Conservation (phyloP, 1,284 basidiomycete species). For the Salmacisia buchloeana region DNA sequence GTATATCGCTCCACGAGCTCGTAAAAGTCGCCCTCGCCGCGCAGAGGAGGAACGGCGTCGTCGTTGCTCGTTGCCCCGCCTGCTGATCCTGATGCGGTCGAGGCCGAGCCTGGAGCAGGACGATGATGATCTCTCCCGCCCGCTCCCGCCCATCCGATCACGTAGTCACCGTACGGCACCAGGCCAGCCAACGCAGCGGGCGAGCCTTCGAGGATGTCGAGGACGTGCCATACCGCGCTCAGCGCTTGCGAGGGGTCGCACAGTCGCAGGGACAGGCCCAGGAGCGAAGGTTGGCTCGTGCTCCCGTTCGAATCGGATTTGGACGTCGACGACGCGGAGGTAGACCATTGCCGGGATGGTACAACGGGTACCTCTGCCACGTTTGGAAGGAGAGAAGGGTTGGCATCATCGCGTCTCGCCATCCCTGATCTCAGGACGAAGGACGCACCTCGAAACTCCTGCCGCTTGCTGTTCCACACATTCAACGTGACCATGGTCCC, state of each 20-base stretch:
- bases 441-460: constrained; percentile 71
- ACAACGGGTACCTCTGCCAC: constrained; percentile 69
- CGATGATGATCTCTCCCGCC: constrained; percentile 57
- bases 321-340: constrained; percentile 26
- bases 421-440: background rate
- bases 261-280: constrained; percentile 86
- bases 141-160: constrained; percentile 91
- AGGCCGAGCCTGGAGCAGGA: no score
- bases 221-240: constrained; percentile 76
- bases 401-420: background rate
- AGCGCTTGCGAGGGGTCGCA: constrained; percentile 55
- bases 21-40: constrained; percentile 94
- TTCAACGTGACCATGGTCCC: constrained; percentile 69
- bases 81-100: background rate
- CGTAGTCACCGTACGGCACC: constrained; percentile 81
- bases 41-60: constrained; percentile 47
- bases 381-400: background rate
- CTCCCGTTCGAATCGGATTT: constrained; percentile 19
- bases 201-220: constrained; percentile 90
- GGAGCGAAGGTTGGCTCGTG: constrained; percentile 68
- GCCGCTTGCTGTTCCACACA: constrained; percentile 85
- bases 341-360: constrained; percentile 74
- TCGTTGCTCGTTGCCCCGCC: background rate
- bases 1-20: constrained; percentile 89
- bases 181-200: constrained; percentile 76